Percentiles rank a stretch among this genome's conserved stretches.
These are phyloP conservation scores for Linnemannia schmuckeri DNA, from an alignment of 192 early-diverging fungal genomes.

Conservation along the genomic window DNA sequence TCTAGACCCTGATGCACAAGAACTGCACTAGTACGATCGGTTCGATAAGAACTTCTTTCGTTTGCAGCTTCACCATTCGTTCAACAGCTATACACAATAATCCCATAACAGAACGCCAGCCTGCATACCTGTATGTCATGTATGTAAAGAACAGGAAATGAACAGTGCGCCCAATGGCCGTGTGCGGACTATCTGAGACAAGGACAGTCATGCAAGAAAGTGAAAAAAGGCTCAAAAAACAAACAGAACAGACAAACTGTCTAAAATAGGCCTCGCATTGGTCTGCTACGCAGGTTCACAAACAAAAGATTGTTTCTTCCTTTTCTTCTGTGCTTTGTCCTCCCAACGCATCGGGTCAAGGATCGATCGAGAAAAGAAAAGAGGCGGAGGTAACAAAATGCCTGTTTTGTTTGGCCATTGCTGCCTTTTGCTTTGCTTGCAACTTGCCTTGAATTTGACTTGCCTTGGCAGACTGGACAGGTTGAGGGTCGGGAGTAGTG, in stretches of 20 bases:
- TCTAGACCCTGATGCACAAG: slow-evolving; percentile 1
- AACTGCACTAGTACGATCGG: background rate
- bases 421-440: no score
- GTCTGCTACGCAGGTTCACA: no score
- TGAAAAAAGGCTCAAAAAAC: background rate
- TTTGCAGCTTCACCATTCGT: no score
- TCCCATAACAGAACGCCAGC: no score
- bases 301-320: background rate
- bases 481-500: no score
- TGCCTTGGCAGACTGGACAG: no score
- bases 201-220: background rate
- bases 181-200: background rate
- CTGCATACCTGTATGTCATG: background rate
- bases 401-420: no score
- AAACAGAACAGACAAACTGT: background rate
- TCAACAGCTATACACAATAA: no score
- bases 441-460: no score
- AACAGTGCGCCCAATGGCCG: background rate
- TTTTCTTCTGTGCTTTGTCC: background rate
- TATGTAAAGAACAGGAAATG: background rate
- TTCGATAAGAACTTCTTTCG: background rate
- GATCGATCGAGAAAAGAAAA: background rate
- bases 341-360: background rate
- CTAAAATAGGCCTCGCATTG: background rate
- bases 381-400: background rate